A percentile compares a stretch with the other conserved stretches of the same genome.
These are phyloP conservation scores for Aspergillus puulaauensis DNA, from an alignment of 2,329 filamentous ascomycete genomes.

Conservation along the genomic window DNA sequence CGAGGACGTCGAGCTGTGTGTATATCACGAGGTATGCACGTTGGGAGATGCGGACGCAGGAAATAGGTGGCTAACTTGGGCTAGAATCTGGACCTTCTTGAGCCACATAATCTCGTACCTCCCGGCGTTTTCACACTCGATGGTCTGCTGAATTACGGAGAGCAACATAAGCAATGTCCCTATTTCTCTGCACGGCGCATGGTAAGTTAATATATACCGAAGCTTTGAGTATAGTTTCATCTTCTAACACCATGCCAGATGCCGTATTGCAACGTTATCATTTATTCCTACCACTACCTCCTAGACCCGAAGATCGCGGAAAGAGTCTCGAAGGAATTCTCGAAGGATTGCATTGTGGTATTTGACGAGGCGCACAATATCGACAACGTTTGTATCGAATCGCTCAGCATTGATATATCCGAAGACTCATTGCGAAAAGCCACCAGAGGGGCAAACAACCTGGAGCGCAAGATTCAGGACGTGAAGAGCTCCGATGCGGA, in stretches of 20 bases:
- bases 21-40: conserved; percentile 79
- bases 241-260: conserved; percentile 59
- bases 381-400: conserved; percentile 98
- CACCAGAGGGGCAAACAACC: conserved; percentile 82
- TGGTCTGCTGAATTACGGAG: conserved; percentile 81
- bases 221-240: background rate
- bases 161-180: conserved; percentile 93
- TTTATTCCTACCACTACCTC: conserved; percentile 98
- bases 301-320: conserved; percentile 98
- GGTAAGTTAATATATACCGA: conserved; percentile 53
- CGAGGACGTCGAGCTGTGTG: conserved; percentile 89
- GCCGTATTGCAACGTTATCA: conserved; percentile 99
- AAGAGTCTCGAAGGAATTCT: conserved; percentile 88
- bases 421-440: conserved; percentile 92
- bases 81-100: conserved; percentile 87
- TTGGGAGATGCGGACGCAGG: background rate
- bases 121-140: conserved; percentile 96
- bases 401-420: conserved; percentile 92
- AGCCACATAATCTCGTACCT: conserved; percentile 91
- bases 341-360: conserved; percentile 97
- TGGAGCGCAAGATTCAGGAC: conserved; percentile 86
- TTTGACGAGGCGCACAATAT: conserved; percentile 99
- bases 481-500: conserved; percentile 96
- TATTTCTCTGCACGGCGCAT: conserved; percentile 96
- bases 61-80: conserved; percentile 21